These are phyloP conservation scores for Waltergamsia citrina DNA, from an alignment of 2,329 filamentous ascomycete genomes.

Conservation along the genomic window DNA sequence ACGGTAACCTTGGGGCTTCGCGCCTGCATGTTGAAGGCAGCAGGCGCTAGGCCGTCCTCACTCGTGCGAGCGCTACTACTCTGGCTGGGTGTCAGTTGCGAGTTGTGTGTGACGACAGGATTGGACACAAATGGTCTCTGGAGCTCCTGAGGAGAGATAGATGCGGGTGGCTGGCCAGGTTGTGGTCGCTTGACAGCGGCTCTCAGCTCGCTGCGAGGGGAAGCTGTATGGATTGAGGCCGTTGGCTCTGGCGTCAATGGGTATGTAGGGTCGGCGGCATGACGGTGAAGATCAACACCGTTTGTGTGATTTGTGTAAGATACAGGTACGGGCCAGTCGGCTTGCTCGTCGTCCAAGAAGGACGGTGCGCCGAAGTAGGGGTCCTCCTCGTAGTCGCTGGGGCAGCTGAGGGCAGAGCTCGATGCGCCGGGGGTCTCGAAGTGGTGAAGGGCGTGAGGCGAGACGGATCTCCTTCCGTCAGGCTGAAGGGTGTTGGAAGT, in stretches of 20 bases:
- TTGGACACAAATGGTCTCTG: slow-evolving; percentile 26
- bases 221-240: slow-evolving; percentile 34
- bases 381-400: slow-evolving; percentile 38
- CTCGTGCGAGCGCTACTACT: slow-evolving; percentile 35
- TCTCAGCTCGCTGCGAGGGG: slow-evolving; percentile 25
- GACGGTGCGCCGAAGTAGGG: slow-evolving; percentile 40
- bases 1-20: slow-evolving; percentile 47
- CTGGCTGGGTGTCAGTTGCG: slow-evolving; percentile 38
- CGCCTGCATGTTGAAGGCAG: slow-evolving; percentile 27
- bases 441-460: slow-evolving; percentile 15
- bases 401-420: slow-evolving; percentile 31
- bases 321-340: slow-evolving; percentile 10
- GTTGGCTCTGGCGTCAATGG: slow-evolving; percentile 44
- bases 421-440: slow-evolving; percentile 41
- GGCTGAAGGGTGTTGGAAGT: slow-evolving; percentile 20
- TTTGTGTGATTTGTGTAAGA: slow-evolving; percentile 1
- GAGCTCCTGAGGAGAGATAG: slow-evolving; percentile 31
- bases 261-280: slow-evolving; percentile 19
- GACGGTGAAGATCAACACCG: slow-evolving; percentile 9
- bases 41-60: slow-evolving; percentile 33
- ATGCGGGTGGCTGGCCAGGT: slow-evolving; percentile 17
- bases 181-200: slow-evolving; percentile 12
- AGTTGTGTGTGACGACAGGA: slow-evolving; percentile 17
- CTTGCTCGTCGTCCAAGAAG: slow-evolving; percentile 29
- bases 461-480: slow-evolving; percentile 17